Conservation (phyloP, 139 green algal genomes). For the Chlorella ohadii region DNA sequence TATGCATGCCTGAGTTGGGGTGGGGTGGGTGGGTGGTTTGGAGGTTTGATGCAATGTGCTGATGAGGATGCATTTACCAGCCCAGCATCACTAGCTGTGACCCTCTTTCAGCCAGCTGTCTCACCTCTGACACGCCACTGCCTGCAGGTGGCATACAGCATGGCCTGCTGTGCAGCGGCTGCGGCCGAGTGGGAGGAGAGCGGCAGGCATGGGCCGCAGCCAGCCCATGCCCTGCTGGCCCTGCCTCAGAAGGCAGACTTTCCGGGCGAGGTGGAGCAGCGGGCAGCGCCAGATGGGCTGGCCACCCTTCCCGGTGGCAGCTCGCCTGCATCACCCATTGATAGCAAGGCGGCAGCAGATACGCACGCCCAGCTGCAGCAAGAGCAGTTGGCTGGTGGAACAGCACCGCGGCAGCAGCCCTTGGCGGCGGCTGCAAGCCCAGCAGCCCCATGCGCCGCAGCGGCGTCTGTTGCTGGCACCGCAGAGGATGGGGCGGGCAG, state of each 20-base stretch:
- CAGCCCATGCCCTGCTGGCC: slow-evolving; percentile 1
- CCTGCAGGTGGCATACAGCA: slow-evolving; percentile 20
- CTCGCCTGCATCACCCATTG: background rate
- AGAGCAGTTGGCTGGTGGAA: background rate
- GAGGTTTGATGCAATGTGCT: no score
- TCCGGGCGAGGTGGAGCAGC: background rate
- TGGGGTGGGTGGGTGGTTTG: no score
- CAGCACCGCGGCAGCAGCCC: background rate
- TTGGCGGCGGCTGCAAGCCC: background rate
- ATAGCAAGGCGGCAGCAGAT: no score
- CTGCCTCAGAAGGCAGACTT: background rate
- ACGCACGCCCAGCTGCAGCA: no score
- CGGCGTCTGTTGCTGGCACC: no score
- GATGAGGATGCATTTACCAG: no score
- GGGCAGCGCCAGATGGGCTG: background rate
- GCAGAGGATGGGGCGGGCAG: no score
- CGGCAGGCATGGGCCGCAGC: background rate
- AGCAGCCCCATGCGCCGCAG: background rate
- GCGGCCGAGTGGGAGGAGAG: slow-evolving; percentile 22
- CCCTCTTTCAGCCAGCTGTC: no score
- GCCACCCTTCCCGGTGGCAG: background rate
- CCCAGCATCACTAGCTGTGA: no score
- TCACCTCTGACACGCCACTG: no score
- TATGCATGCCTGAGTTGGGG: no score
- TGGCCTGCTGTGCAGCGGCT: slow-evolving; percentile 18